Base-by-base conservation (phyloP, 108 stramenopile genomes). In the Cyclotella choctawhatcheeana region DNA sequence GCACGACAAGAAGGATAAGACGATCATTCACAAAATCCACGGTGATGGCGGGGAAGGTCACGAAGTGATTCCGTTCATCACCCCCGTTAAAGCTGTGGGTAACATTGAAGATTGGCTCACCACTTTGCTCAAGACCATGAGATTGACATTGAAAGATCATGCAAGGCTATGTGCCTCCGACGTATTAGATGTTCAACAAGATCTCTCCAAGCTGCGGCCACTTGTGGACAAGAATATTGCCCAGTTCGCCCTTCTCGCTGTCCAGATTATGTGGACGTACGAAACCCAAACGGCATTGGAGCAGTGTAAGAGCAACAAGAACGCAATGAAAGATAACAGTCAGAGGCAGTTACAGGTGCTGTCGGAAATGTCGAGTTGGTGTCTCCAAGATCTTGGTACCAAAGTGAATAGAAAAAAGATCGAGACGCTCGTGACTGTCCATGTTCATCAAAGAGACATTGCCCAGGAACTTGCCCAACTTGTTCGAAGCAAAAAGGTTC, bases 31-130 rank as follows among this genome's bases (percentile, higher is more conserved):
- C 44, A 85, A 73, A 68, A 85, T 96, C 48, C 88, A 94, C 63
- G 89, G 87, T 6, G 74, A 82, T 33, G 88, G 88, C 22, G 88
- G 91, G 30, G 65, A 51, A 56, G 92, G 89, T 14, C 88, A 93
- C 26, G 95, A 96, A 56, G 63, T 80, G 18, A 83, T 96, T 40
- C 76, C 79, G 20, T 93, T 96, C 71, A 69, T 77, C 12, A 71
- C 67, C 24, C 85, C 90, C 8, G 94, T 96, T 22, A 86, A 84
- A 34, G 93, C 93, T 1, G 77, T 85, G 31, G 93, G 94, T 20
- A 96, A 96, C 64, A 94, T 96, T 40, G 96, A 96, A 83, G 93
- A 96, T 79, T 96, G 96, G 96, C 85, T 96, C 34, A 87, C 68
- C 50, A 81, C 87, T 17, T 73, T 96, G 22, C 74, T 96, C 7